A percentile compares a stretch with the other conserved stretches of the same genome.
These are phyloP conservation scores for Scenedesmus sp. DNA, from an alignment of 163 green algal genomes.

Conservation along the genomic window DNA sequence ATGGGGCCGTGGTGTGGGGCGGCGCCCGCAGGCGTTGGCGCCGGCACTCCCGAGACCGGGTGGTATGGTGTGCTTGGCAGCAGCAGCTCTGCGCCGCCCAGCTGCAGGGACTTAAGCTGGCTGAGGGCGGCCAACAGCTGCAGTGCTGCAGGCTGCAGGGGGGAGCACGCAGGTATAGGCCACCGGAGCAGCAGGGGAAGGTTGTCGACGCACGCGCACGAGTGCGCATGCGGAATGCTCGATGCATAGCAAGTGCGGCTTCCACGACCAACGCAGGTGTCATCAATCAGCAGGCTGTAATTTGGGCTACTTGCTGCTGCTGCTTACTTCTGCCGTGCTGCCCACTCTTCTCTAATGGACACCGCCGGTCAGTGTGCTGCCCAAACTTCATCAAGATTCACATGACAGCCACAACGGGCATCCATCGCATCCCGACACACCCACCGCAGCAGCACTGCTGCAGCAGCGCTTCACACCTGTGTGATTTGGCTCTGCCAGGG, in stretches of 20 bases:
- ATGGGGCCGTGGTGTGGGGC: not conserved
- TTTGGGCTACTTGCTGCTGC: not conserved
- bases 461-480: slow-evolving; percentile 15
- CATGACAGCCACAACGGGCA: too few species aligned
- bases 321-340: not conserved
- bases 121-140: slow-evolving; percentile 32
- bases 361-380: too few species aligned
- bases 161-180: not conserved
- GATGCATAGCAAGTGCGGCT: too few species aligned
- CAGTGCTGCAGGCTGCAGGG: slow-evolving; percentile 32
- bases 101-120: slow-evolving; percentile 30
- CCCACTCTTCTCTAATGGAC: not conserved
- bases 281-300: not conserved
- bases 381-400: too few species aligned
- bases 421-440: too few species aligned
- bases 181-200: not conserved
- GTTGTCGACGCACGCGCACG: not conserved
- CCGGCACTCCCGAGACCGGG: slow-evolving; percentile 9
- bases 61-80: slow-evolving; percentile 30
- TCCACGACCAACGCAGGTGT: not conserved
- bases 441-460: too few species aligned
- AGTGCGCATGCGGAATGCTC: not conserved
- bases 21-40: not conserved
- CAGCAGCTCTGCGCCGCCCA: slow-evolving; percentile 51
- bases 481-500: slow-evolving; percentile 54